Evolutionary conservation across 768 basidiomycete genomes (phyloP), one percentile per base, ranked within the genome.

Genomic region (Lyophyllum semitale): DNA sequence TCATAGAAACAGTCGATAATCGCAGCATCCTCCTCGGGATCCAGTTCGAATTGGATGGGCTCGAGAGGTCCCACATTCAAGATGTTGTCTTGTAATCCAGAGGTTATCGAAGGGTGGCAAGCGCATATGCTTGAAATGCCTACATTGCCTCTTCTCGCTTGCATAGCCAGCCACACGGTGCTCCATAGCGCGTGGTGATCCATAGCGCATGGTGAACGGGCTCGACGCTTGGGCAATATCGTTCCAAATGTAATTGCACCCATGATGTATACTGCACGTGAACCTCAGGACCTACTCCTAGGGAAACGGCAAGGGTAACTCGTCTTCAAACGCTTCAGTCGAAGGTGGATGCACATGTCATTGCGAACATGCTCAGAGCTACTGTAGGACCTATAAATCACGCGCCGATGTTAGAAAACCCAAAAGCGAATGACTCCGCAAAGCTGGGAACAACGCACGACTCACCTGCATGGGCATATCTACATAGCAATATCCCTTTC

Each of bases 141-240:
- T 79, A 68, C 97, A 91, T 70, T 99, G 97, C 54, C 97, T 85
- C 79, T 99, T 99, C 76, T 99, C 97, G 58, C 97, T 79, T 97
- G 83, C 97, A 99, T 99, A 11, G 97, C 96, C 43, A 99, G 78
- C 97, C 97, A 99, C n/a, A n/a, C n/a, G n/a, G n/a, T n/a, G n/a
- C n/a, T n/a, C n/a, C n/a, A n/a, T n/a, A n/a, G n/a, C n/a, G n/a
- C n/a, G n/a, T n/a, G n/a, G n/a, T n/a, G 68, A 93, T 95, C 97
- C 97, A 99, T 66, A 98, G 97, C 1, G 97, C 94, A 70, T 99
- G 97, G 72, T 97, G 98, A 9, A 99, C 84, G 6, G 97, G 97
- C 70, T 98, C 97, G 58, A 98, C 91, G 98, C 85, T 44, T 93
- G 89, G 38, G 97, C 97, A 33, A 98, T 90, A 71, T 98, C 95